These are phyloP conservation scores for Nannizziopsis arthrosporioides DNA, from an alignment of 2,329 filamentous ascomycete genomes.

Conservation along the genomic window DNA sequence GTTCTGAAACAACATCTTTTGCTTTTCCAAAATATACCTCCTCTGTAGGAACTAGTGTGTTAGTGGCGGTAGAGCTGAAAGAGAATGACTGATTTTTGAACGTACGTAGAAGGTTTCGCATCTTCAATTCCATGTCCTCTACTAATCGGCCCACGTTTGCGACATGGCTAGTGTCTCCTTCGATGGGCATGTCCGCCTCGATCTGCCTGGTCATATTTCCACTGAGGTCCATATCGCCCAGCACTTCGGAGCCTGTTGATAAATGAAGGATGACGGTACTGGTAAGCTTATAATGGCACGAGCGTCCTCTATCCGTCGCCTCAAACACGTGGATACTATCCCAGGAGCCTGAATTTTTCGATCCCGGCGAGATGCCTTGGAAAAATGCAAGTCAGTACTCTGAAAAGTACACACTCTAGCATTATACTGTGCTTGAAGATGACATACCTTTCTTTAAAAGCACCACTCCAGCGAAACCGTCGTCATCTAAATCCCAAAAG, in stretches of 20 bases:
- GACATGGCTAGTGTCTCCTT: conserved; percentile 85
- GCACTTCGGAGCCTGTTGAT: conserved; percentile 52
- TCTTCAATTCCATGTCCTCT: conserved; percentile 99
- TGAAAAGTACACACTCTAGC: background rate
- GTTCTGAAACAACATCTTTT: conserved; percentile 92
- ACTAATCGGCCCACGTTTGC: conserved; percentile 88
- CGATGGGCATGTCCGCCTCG: conserved; percentile 79
- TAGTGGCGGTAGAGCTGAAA: too few relatives aligned
- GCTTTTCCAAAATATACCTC: conserved; percentile 99
- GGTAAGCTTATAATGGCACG: conserved; percentile 93
- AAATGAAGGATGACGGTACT: conserved; percentile 91
- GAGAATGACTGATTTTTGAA: background rate
- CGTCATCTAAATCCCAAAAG: conserved; percentile 96
- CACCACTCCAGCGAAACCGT: conserved; percentile 93
- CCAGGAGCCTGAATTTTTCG: conserved; percentile 71
- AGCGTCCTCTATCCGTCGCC: conserved; percentile 80
- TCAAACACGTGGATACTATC: conserved; percentile 99
- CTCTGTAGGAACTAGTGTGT: conserved; percentile 37
- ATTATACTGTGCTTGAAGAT: background rate
- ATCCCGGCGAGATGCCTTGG: conserved; percentile 52
- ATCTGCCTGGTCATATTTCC: conserved; percentile 98
- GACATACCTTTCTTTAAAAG: conserved; percentile 79
- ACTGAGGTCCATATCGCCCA: conserved; percentile 81
- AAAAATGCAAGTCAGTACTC: background rate
- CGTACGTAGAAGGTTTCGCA: conserved; percentile 79